phyloP scores from a whole-genome alignment of 352 stramenopile species.

The Aphanomyces cochlioides region DNA sequence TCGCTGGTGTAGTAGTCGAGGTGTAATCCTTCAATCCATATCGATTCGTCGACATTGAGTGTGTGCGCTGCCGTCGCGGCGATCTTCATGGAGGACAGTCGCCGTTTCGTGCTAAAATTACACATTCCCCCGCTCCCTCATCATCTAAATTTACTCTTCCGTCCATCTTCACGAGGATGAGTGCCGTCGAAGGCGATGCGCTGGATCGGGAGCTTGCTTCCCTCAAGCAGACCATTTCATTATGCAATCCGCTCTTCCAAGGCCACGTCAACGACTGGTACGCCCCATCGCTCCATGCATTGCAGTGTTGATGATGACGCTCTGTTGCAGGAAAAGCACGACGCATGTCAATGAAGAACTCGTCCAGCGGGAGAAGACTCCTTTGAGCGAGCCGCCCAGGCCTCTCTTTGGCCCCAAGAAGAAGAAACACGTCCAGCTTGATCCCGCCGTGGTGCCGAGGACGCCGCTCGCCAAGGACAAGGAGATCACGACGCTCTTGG shows the following conservation, averaged over 20 bases:
- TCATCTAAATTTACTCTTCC: too few species aligned
- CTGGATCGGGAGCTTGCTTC: conserved; percentile 63
- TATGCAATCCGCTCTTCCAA: conserved; percentile 78
- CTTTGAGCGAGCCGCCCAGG: conserved; percentile 50
- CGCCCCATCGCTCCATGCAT: neutral
- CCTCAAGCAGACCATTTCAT: conserved; percentile 62
- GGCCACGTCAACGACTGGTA: conserved; percentile 71
- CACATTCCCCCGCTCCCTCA: too few species aligned
- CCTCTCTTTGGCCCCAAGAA: conserved; percentile 40
- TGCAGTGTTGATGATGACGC: neutral
- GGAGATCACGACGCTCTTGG: conserved; percentile 10
- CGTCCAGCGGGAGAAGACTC: conserved; percentile 45
- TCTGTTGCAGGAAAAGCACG: conserved; percentile 47
- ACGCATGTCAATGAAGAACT: conserved; percentile 39
- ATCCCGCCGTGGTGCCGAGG: neutral
- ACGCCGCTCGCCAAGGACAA: conserved; percentile 24
- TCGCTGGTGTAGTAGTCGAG: neutral
- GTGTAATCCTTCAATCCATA: too few species aligned
- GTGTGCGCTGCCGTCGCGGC: too few species aligned
- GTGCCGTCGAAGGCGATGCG: conserved; percentile 39
- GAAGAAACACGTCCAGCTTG: conserved; percentile 3
- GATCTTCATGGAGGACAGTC: too few species aligned
- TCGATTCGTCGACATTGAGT: neutral
- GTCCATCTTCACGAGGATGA: neutral
- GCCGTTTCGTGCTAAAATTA: too few species aligned